Evolutionary conservation across 2,329 filamentous ascomycete species (phyloP).

Genomic region (Esteya vermicola): DNA sequence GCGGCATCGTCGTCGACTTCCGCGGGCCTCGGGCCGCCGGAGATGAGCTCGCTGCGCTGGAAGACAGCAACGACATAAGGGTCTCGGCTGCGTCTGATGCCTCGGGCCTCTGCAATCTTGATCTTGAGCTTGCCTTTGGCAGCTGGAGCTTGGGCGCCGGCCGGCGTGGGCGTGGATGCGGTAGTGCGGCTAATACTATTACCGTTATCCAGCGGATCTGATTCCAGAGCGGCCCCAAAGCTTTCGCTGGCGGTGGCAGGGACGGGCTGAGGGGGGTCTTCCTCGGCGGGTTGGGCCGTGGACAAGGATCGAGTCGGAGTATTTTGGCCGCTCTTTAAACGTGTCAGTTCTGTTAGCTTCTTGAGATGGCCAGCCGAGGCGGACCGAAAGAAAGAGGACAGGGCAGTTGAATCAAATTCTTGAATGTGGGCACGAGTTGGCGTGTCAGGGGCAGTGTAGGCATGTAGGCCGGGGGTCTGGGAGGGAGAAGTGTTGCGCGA

Average conservation of each 20-base stretch:
- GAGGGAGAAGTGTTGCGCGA: conserved; percentile 4
- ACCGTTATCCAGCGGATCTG: conserved; percentile 3
- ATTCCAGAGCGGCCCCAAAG: conserved; percentile 17
- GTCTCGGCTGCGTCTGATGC: conserved; percentile 66
- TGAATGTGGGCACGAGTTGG: conserved; percentile 19
- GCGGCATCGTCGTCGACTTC: conserved; percentile 45
- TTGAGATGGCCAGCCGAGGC: conserved; percentile 55
- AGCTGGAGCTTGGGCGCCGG: conserved; percentile 49
- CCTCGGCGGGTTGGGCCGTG: conserved; percentile 36
- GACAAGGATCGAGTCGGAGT: conserved; percentile 84
- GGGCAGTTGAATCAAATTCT: conserved; percentile 10
- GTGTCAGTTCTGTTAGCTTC: conserved; percentile 77
- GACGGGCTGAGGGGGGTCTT: conserved; percentile 18
- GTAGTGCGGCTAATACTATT: conserved; percentile 22
- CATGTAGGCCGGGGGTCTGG: background rate
- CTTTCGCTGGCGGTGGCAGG: conserved; percentile 17
- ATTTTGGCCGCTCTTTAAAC: conserved; percentile 79
- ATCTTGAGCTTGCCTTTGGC: conserved; percentile 82
- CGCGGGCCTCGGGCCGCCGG: conserved; percentile 58
- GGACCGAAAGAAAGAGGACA: conserved; percentile 28
- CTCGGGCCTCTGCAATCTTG: conserved; percentile 74
- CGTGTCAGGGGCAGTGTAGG: conserved; percentile 5
- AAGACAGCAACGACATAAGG: conserved; percentile 96
- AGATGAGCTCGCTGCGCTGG: conserved; percentile 92
- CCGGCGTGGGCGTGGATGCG: conserved; percentile 35